A percentile compares a stretch with the other conserved stretches of the same genome.
These are phyloP conservation scores for Corylus heterophylla DNA, from an alignment of 306 rosid genomes.

Conservation along the genomic window DNA sequence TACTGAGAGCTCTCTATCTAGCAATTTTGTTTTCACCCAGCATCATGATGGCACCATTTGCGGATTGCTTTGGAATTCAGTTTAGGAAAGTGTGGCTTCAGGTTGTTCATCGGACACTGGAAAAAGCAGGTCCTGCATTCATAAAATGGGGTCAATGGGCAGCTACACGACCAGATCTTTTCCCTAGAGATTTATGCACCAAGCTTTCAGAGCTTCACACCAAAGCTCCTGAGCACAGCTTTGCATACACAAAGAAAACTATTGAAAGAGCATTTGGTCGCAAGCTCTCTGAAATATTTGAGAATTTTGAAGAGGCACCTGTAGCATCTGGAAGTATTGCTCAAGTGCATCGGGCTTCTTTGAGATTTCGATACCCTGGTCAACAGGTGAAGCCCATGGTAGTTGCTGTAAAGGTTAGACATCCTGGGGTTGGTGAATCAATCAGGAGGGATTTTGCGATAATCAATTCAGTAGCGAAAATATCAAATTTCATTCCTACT, in stretches of 20 bases:
- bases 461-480: constrained; percentile 72
- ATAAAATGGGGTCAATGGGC: constrained; percentile 99
- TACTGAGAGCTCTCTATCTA: constrained; percentile 73
- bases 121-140: constrained; percentile 92
- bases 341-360: constrained; percentile 91
- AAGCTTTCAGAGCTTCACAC: constrained; percentile 85
- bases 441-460: constrained; percentile 93
- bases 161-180: constrained; percentile 97
- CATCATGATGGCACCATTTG: constrained; percentile 83
- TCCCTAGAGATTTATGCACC: constrained; percentile 86
- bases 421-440: constrained; percentile 98
- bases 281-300: constrained; percentile 82
- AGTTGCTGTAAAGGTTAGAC: constrained; percentile 97
- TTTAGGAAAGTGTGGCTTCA: constrained; percentile 80
- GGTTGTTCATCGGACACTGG: constrained; percentile 78
- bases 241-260: constrained; percentile 81
- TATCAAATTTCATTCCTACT: constrained; percentile 74
- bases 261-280: constrained; percentile 92
- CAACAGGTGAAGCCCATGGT: constrained; percentile 64
- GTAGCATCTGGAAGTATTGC: constrained; percentile 99
- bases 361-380: constrained; percentile 88
- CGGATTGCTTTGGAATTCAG: constrained; percentile 63
- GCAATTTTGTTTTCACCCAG: constrained; percentile 84
- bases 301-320: constrained; percentile 87
- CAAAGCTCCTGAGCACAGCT: constrained; percentile 98